Evolutionary conservation across 2,329 filamentous ascomycete genomes (phyloP).

Genomic region (Neofusicoccum cordaticola): DNA sequence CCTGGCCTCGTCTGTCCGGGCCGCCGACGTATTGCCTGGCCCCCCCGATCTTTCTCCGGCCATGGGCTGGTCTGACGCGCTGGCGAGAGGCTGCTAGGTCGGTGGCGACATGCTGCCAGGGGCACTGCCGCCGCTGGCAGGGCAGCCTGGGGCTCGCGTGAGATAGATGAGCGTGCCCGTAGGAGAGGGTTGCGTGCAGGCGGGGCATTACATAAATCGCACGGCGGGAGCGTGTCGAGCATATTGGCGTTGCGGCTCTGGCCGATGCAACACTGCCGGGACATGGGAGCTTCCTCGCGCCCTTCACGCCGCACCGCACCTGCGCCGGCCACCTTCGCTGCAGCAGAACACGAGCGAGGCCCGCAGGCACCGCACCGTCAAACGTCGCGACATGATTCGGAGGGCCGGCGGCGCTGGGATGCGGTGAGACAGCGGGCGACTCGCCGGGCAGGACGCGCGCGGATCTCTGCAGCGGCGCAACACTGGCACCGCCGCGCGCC

Average conservation of each 20-base stretch:
- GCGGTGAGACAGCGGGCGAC: no score
- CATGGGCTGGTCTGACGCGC: background rate
- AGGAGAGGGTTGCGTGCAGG: background rate
- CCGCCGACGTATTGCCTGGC: background rate
- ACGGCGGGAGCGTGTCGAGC: background rate
- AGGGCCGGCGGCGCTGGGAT: no score
- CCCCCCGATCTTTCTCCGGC: background rate
- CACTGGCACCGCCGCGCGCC: background rate
- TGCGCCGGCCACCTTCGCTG: background rate
- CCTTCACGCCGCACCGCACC: no score
- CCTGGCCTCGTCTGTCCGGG: no score
- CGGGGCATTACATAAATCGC: background rate
- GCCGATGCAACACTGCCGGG: background rate
- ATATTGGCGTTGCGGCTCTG: background rate
- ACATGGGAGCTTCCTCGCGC: no score
- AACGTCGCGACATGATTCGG: constrained; percentile 8
- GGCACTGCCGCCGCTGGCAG: no score
- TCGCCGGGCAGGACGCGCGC: background rate
- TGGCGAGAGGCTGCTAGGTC: no score
- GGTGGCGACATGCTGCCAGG: no score
- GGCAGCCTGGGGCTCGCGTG: no score
- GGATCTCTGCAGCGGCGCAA: background rate
- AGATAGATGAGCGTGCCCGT: no score
- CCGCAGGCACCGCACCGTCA: background rate
- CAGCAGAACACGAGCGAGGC: no score